Base-by-base conservation (phyloP, 1,139 yeast genomes). In the Tardiomyces depauwii region DNA sequence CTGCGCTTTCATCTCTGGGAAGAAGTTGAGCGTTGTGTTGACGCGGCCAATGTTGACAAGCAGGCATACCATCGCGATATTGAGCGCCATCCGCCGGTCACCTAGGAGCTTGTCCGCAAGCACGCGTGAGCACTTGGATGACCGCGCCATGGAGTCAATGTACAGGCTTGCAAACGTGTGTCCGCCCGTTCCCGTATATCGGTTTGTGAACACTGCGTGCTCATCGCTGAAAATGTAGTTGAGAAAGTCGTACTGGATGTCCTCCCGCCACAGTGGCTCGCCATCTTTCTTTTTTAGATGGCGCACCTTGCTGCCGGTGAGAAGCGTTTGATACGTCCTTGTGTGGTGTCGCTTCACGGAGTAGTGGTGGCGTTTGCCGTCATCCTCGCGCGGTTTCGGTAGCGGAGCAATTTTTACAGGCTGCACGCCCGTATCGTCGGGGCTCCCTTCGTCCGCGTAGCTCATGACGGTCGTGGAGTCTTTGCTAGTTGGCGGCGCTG, bases 1-100 rank as follows among this genome's bases (percentile, higher is more conserved):
- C 51, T 89, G 91, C 0, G 96, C 87, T 54, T 88, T 82, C 97
- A 89, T 89, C 60, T 88, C 96, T n/a, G 94, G 88, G 47, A 87
- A 95, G 61, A 89, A 91, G 64, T 89, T 89, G 45, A 91, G 81
- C 4, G 97, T 91, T 1, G 98, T 91, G 66, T 91, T 91, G 80
- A 91, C 80, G 53, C 97, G 72, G 3, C 97, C 97, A 42, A 88
- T 80, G 61, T 91, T 91, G 25, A 91, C 97, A 52, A 91, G 71
- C 41, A 91, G 66, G 53, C 95, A 86, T 28, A 87, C 82, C 73
- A 86, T 80, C 45, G 88, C 85, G 44, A 87, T 87, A 14, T 87
- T 78, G 44, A 77, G 71, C 2, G 66, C 69, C 2, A 86, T 85
- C 65, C 77, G 73, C 42, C 76, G 76, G 49, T 72, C 73, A 51